phyloP scores from a whole-genome alignment of 1,284 basidiomycete genomes.

The Stereum hirsutum region DNA sequence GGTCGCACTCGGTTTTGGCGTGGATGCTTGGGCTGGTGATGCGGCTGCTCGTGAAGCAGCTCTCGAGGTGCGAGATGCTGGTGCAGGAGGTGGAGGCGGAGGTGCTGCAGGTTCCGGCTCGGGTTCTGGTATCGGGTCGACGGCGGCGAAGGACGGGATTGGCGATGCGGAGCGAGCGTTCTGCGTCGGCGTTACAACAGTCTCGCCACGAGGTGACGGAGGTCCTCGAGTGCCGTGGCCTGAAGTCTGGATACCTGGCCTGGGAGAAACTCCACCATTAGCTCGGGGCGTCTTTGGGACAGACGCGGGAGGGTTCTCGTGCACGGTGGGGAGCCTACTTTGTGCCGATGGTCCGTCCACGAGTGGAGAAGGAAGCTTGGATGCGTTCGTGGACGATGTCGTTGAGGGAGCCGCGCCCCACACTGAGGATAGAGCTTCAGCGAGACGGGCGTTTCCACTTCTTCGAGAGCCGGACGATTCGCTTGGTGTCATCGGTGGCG shows the following conservation, averaged over 20 bases:
- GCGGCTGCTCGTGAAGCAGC: too few species aligned
- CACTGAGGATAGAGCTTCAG: conserved; percentile 20
- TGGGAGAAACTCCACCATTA: not conserved
- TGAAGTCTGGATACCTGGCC: too few species aligned
- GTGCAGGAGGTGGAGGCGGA: too few species aligned
- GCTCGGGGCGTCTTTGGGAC: not conserved
- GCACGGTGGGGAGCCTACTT: conserved; percentile 9
- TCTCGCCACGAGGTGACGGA: not conserved
- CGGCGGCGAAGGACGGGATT: too few species aligned
- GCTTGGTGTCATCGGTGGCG: conserved; percentile 15
- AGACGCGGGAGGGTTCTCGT: conserved; percentile 5
- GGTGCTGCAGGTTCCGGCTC: not conserved
- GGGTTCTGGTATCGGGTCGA: not conserved
- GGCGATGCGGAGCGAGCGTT: too few species aligned
- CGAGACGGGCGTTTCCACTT: conserved; percentile 21
- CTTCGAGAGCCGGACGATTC: conserved; percentile 19
- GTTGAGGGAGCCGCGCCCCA: conserved; percentile 20
- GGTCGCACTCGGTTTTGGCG: too few species aligned
- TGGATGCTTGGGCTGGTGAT: too few species aligned
- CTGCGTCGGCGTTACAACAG: conserved; percentile 1
- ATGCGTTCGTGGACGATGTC: conserved; percentile 14
- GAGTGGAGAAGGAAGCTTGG: conserved; percentile 14
- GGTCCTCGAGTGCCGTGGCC: too few species aligned
- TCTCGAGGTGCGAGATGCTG: too few species aligned
- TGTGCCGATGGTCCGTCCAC: conserved; percentile 4